A percentile compares a stretch with the other conserved stretches of the same genome.
Conservation (phyloP, 2,329 filamentous ascomycete genomes). For the Biscogniauxia sp. region DNA sequence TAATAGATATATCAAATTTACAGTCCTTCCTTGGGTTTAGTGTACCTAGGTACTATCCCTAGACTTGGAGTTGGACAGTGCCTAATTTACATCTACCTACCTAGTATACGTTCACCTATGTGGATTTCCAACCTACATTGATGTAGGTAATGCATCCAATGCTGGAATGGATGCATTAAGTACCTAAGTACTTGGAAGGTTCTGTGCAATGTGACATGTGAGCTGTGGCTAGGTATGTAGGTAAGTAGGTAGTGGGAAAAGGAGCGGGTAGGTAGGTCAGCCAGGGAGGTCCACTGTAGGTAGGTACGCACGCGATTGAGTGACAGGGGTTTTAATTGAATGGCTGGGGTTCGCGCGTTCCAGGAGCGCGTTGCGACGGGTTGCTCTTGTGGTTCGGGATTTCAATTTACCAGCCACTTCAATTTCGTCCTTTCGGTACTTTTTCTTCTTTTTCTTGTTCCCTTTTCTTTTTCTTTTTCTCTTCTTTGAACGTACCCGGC, state of each 20-base stretch:
- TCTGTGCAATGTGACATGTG: neutral
- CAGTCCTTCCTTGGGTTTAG: neutral
- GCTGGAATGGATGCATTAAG: neutral
- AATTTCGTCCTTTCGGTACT: conserved; percentile 18
- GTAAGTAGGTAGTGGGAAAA: neutral
- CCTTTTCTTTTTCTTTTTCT: conserved; percentile 11
- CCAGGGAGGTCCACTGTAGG: too few relatives aligned
- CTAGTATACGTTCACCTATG: too few relatives aligned
- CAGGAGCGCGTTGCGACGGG: conserved; percentile 8
- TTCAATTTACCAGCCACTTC: conserved; percentile 29
- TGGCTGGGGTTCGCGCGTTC: conserved; percentile 26
- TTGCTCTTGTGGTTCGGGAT: conserved; percentile 4
- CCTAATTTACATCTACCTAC: too few relatives aligned
- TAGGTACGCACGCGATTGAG: too few relatives aligned
- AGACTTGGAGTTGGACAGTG: too few relatives aligned
- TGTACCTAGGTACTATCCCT: too few relatives aligned
- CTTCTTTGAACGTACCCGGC: conserved; percentile 11
- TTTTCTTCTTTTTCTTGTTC: conserved; percentile 10
- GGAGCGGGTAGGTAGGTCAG: too few relatives aligned
- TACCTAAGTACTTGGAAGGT: too few relatives aligned
- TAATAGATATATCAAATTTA: conserved; percentile 2
- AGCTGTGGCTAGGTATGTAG: too few relatives aligned
- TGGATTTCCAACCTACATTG: too few relatives aligned
- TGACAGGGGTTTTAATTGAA: conserved; percentile 32
- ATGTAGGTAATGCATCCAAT: too few relatives aligned